These are phyloP conservation scores for Artomyces pyxidatus DNA, from an alignment of 768 basidiomycete genomes.

Conservation along the genomic window DNA sequence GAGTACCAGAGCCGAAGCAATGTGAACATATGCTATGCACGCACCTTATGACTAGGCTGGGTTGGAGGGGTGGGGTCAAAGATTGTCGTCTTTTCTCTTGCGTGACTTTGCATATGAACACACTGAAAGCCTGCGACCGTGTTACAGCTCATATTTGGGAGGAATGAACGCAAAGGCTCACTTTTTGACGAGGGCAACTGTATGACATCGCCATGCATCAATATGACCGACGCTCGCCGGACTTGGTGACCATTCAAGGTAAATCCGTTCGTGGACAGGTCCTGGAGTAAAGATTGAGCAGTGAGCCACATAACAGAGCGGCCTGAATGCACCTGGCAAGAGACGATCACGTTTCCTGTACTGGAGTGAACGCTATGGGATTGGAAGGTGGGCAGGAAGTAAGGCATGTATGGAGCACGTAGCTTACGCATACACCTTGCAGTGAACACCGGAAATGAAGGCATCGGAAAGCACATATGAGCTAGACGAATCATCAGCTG, in stretches of 20 bases:
- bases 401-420: constrained; percentile 6
- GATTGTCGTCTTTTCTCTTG: constrained; percentile 43
- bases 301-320: background rate
- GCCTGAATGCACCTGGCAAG: constrained; percentile 52
- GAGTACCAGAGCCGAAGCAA: no score
- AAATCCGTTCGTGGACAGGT: constrained; percentile 71
- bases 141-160: background rate
- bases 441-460: constrained; percentile 64
- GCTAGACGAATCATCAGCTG: constrained; percentile 15
- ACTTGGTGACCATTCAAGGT: constrained; percentile 63
- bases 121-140: constrained; percentile 53
- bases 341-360: constrained; percentile 65
- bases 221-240: constrained; percentile 55
- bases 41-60: constrained; percentile 46
- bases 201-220: constrained; percentile 71
- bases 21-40: background rate
- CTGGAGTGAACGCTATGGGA: constrained; percentile 53
- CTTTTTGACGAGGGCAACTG: constrained; percentile 62
- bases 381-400: background rate
- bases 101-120: constrained; percentile 45
- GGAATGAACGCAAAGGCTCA: constrained; percentile 18
- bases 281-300: constrained; percentile 33
- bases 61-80: constrained; percentile 58
- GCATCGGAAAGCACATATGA: constrained; percentile 58
- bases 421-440: constrained; percentile 76